Evolutionary conservation across 2,329 filamentous ascomycete species (phyloP), one percentile per base, ranked within the genome.

Genomic region (Aureobasidium lini): DNA sequence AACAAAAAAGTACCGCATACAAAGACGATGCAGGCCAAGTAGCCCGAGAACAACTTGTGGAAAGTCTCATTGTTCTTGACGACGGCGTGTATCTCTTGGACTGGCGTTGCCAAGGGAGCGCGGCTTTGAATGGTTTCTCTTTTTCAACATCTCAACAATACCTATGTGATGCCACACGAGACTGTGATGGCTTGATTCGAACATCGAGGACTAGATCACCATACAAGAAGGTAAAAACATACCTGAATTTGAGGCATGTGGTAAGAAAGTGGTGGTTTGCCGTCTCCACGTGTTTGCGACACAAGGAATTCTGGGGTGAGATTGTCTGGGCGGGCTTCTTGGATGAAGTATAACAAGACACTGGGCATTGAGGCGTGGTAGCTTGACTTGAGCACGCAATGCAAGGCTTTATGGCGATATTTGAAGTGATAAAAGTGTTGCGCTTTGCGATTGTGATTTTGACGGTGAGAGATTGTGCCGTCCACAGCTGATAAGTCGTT

Each of bases 351-450:
- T 34, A 43, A 42, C 37, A 42, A 43, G 36, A 23, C n/a, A 8
- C 50, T 54, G 29, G 39, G 50, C 39, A 54, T 15, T n/a, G 34
- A 44, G 29, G 50, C 39, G 50, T 44, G 34, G 50, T 54, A 54
- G 37, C 39, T 54, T 34, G 7, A 31, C 4, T 13, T 29, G n/a
- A 44, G 39, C 50, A 54, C 39, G 50, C 50, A 34, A 54, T 54
- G 11, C 29, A 9, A 54, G 37, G 9, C 29, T 43, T 39, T 54
- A 43, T 44, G 39, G 29, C 50, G 39, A 54, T 36, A 44, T 44
- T 9, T 13, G 2, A 3, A 23, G 23, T 23, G 23, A 3, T 2
- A 23, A 23, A 23, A 23, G 23, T 23, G 23, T 23, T 23, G 23
- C 23, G 23, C 23, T 36, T 36, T 5, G 34, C 34, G 34, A 2